These are phyloP conservation scores for Lactuca sativa DNA, from an alignment of 129 eudicot species.

Conservation along the genomic window DNA sequence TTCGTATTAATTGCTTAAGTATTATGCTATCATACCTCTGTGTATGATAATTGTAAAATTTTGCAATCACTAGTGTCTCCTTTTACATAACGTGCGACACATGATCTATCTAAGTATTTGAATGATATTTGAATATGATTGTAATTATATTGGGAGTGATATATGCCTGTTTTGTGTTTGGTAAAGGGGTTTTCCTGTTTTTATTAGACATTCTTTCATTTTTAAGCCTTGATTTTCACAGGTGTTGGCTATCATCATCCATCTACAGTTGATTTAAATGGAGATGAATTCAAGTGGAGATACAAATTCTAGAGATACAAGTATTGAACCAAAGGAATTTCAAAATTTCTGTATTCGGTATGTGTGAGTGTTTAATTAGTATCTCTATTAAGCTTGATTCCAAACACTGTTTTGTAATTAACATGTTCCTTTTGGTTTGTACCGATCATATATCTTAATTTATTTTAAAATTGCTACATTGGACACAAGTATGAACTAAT, in stretches of 20 bases:
- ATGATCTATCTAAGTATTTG: constrained; percentile 1
- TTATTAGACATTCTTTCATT: not conserved
- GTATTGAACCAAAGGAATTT: not conserved
- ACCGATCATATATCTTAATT: constrained; percentile 2
- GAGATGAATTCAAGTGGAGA: not conserved
- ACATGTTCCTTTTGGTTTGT: constrained; percentile 7
- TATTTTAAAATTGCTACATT: not conserved
- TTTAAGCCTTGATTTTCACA: not conserved
- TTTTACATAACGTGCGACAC: not conserved
- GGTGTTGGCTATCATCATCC: no score
- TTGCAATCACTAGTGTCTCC: not conserved
- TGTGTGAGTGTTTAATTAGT: constrained; percentile 4
- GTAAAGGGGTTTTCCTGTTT: constrained; percentile 1
- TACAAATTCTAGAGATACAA: not conserved
- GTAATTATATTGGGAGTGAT: not conserved
- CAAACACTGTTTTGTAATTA: constrained; percentile 2
- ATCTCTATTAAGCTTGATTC: not conserved
- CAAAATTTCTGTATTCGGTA: not conserved
- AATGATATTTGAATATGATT: not conserved
- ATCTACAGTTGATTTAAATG: not conserved
- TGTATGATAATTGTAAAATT: not conserved
- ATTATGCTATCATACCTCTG: not conserved
- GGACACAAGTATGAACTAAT: not conserved
- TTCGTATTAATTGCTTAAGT: not conserved
- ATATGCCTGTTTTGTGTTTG: not conserved